phyloP scores from a whole-genome alignment of 1,139 yeast species.

The Debaryomyces nepalensis region DNA sequence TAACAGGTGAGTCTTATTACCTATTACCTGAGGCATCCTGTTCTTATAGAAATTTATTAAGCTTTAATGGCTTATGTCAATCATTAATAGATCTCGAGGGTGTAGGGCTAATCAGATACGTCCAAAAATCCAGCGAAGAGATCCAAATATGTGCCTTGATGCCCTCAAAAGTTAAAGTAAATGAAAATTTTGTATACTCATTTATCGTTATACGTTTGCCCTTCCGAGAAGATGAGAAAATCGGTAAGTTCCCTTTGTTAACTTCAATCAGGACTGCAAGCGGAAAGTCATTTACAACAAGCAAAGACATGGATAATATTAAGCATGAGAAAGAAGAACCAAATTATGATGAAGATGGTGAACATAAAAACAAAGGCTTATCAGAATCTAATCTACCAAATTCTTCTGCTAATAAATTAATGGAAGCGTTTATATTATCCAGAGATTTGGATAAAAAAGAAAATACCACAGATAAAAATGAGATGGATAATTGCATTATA shows the following conservation, averaged over 20 bases:
- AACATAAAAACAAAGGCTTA: conserved; percentile 14
- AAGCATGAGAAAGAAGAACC: too few relatives aligned
- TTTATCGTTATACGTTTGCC: conserved; percentile 61
- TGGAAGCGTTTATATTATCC: conserved; percentile 34
- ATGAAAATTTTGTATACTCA: conserved; percentile 27
- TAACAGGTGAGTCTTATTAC: conserved; percentile 61
- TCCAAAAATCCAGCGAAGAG: conserved; percentile 50
- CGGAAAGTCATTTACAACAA: conserved; percentile 25
- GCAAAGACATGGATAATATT: conserved; percentile 11
- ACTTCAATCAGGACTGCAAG: conserved; percentile 31
- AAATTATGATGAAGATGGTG: conserved; percentile 12
- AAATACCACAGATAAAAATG: not conserved
- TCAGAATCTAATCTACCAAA: conserved; percentile 13
- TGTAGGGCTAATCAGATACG: conserved; percentile 67
- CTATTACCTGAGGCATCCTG: conserved; percentile 51
- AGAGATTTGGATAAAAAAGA: conserved; percentile 28
- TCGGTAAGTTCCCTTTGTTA: conserved; percentile 62
- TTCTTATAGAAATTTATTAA: conserved; percentile 39
- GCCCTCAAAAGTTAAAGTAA: conserved; percentile 44
- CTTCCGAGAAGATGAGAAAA: conserved; percentile 75
- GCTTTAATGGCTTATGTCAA: conserved; percentile 59
- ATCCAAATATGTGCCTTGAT: conserved; percentile 61
- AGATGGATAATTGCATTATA: conserved; percentile 7
- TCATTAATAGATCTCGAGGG: conserved; percentile 53
- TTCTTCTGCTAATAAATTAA: conserved; percentile 19